phyloP scores from a whole-genome alignment of 2,329 filamentous ascomycete genomes.

The Epichloe scottii region DNA sequence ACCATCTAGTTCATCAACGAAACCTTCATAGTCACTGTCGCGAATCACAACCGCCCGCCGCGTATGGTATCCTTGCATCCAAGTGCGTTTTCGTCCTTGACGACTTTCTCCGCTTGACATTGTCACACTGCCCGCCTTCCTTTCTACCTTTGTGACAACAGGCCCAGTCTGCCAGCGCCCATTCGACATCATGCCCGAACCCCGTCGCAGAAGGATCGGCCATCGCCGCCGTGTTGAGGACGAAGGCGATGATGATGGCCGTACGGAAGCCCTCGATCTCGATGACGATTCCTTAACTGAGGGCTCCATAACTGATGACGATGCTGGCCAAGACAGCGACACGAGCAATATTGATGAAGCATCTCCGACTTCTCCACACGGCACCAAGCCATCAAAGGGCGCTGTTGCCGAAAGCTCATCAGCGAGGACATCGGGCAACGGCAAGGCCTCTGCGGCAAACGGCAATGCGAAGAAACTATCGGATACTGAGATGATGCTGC shows the following conservation, averaged over 20 bases:
- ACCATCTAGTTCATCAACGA: neutral
- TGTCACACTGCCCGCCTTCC: conserved; percentile 11
- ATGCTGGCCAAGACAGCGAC: conserved; percentile 47
- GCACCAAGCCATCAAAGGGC: conserved; percentile 30
- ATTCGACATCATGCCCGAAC: conserved; percentile 21
- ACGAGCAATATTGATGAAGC: conserved; percentile 48
- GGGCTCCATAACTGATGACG: conserved; percentile 51
- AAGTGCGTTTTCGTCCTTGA: conserved; percentile 15
- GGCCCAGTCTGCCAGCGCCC: neutral
- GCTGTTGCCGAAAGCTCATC: conserved; percentile 17
- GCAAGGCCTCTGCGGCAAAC: conserved; percentile 21
- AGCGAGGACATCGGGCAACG: conserved; percentile 29
- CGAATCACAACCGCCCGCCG: conserved; percentile 1
- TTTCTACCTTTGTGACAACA: conserved; percentile 2
- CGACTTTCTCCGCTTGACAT: conserved; percentile 16
- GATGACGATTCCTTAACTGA: conserved; percentile 57
- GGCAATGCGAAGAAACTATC: conserved; percentile 23
- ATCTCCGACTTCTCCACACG: conserved; percentile 35
- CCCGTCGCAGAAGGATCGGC: conserved; percentile 54
- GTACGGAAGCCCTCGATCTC: conserved; percentile 40
- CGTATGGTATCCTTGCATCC: conserved; percentile 17
- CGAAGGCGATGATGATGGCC: conserved; percentile 56
- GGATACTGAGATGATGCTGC: conserved; percentile 48
- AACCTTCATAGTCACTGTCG: conserved; percentile 5
- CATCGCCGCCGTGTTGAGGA: conserved; percentile 57